Base-by-base conservation (phyloP, 2,329 filamentous ascomycete species). In the Exophiala viscosa region DNA sequence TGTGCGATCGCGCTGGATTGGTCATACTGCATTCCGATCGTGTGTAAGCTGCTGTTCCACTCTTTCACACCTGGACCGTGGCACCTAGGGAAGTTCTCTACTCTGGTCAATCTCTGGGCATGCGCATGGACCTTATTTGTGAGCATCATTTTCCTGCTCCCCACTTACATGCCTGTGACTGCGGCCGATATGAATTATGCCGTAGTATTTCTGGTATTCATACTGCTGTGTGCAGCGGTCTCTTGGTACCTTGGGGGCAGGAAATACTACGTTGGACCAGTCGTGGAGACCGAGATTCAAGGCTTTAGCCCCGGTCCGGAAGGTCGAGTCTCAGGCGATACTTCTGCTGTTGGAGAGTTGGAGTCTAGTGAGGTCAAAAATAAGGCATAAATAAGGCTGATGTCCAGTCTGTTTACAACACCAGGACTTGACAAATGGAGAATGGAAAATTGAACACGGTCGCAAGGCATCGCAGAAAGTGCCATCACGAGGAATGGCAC, bases 1-100 rank as follows among this genome's bases (percentile, higher is more conserved):
- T 71, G 68, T 57, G 70, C 72, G 49, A 74, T 74, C 47, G 70
- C 71, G 4, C 63, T 75, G 34, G 72, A 74, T 57, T 72, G 70
- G 70, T 75, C 71, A 45, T 82, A 82, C 68, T 76, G 74, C 66
- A 80, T 82, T 54, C 79, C 79, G 20, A 80, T 82, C 59, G 54
- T 73, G 43, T 80, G 76, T 71, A 80, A 80, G 67, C 65, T 80
- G 7, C 28, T 71, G 17, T 80, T 72, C 50, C 67, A 66, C 51
- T 69, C 72, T 44, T 81, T 81, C 62, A 62, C 75, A 65, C 73
- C 69, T 0, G 78, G 78, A 0, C 78, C 78, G 32, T 81, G 76
- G 75, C 67, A 78, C 56, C 64, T 81, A 63, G 78, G 78, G 43
- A 65, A 64, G 35, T 64, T 67, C 15, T 72, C 72, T 55, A 49